phyloP scores from a whole-genome alignment of 257 asterid species.

The Lavandula angustifolia region DNA sequence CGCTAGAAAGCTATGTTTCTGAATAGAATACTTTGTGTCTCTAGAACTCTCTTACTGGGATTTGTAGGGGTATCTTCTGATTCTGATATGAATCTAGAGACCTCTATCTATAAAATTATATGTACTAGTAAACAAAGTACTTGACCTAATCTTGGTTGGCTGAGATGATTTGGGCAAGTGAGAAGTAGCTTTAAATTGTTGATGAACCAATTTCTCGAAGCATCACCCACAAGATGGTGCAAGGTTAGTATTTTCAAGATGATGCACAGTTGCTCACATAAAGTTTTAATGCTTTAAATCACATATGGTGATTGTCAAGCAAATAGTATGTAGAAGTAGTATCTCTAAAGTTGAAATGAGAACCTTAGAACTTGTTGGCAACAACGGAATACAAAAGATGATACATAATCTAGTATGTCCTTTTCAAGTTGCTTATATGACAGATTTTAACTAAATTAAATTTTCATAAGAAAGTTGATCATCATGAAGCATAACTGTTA shows the following conservation, averaged over 20 bases:
- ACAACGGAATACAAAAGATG: slow-evolving; percentile 16
- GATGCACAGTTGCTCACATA: background rate
- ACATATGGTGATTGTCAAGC: background rate
- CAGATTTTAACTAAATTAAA: slow-evolving; percentile 4
- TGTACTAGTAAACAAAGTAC: slow-evolving; percentile 1
- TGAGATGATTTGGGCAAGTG: background rate
- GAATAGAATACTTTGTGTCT: background rate
- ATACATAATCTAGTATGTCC: slow-evolving; percentile 10
- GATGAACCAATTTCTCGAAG: background rate
- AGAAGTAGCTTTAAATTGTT: background rate
- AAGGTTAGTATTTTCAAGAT: slow-evolving; percentile 12
- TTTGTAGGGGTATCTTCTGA: background rate
- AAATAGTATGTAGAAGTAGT: background rate
- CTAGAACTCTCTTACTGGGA: background rate
- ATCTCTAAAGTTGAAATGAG: slow-evolving; percentile 19
- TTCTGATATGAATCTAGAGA: background rate
- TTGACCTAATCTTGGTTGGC: background rate
- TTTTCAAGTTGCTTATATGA: slow-evolving; percentile 12
- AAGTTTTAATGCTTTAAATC: slow-evolving; percentile 17
- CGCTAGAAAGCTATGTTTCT: background rate
- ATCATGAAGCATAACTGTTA: slow-evolving; percentile 12
- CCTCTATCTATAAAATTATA: background rate
- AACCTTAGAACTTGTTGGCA: slow-evolving; percentile 10
- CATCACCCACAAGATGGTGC: background rate
- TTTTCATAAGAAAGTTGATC: slow-evolving; percentile 5